Base-by-base conservation (phyloP, 2,329 filamentous ascomycete species). In the Bretziella fagacearum region DNA sequence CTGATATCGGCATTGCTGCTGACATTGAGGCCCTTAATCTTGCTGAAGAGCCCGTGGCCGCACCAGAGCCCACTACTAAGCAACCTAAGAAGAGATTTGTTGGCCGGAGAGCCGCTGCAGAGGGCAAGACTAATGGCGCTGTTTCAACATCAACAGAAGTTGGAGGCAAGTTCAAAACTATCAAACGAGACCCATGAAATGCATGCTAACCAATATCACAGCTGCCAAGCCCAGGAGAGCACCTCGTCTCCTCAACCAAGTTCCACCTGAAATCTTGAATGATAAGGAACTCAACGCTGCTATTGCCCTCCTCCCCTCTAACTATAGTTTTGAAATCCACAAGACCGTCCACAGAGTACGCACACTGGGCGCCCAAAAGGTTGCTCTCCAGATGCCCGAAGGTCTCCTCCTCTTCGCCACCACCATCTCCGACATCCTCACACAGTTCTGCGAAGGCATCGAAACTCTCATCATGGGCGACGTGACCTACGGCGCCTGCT, bases 381-480 rank as follows among this genome's bases (percentile, higher is more conserved):
- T 98, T 2, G 93, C 89, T 0, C 70, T 98, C n/a, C 91, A 98
- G 63, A 91, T 98, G 70, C 91, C 91, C 4, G 93, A 98, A 63
- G 91, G 91, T 1, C 72, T 98, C 1, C 74, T 98, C 23, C 69
- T 98, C 48, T 98, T 98, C 60, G 91, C 91, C 18, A 96, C 91
- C 22, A 98, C 91, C 29, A 89, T 98, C 55, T 94, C 91, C 3
- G 91, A 98, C 60, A 96, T 98, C 56, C 69, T 98, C 41, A 84
- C 83, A 1, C 82, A 87, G 59, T 98, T 98, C 66, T 98, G 91
- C 58, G 81, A 85, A 0, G 86, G 83, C 1, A 81, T 82, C 33
- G 84, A 93, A 60, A 96, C 89, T 2, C 70, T 96, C 46, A 98
- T 98, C 61, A 98, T 98, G 91, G 91, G 91, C 52, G 91, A 98